Conservation (phyloP, 164 flowering plant species). For the Buxus sempervirens region DNA sequence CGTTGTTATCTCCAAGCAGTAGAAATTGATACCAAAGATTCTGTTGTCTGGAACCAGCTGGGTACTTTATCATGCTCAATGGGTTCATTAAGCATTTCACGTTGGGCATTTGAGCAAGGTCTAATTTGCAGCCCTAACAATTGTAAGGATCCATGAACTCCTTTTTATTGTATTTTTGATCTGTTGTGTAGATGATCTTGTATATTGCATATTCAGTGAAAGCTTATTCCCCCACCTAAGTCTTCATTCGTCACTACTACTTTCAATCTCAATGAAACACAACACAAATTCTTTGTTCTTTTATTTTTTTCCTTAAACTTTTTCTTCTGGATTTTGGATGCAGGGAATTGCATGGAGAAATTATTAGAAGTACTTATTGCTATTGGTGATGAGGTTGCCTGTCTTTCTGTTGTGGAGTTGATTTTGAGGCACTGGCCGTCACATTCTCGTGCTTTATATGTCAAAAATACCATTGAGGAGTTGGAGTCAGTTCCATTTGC, state of each 20-base stretch:
- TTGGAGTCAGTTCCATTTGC: constrained; percentile 78
- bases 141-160: constrained; percentile 45
- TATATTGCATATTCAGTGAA: neutral
- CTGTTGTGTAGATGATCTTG: neutral
- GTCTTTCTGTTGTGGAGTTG: constrained; percentile 86
- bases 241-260: too few relatives aligned
- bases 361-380: constrained; percentile 96
- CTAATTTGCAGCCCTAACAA: constrained; percentile 92
- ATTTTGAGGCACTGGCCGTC: constrained; percentile 94
- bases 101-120: constrained; percentile 99
- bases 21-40: constrained; percentile 90
- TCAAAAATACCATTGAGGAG: constrained; percentile 73
- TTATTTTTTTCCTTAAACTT: neutral
- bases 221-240: neutral
- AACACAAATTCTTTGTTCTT: neutral
- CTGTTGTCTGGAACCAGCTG: constrained; percentile 93
- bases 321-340: constrained; percentile 14
- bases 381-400: constrained; percentile 91
- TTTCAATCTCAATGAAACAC: neutral
- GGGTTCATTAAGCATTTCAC: constrained; percentile 85
- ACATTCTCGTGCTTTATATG: constrained; percentile 94
- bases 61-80: constrained; percentile 93
- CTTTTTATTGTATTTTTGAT: neutral
- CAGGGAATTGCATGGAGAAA: constrained; percentile 99
- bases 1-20: constrained; percentile 94